Evolutionary conservation across 768 basidiomycete species (phyloP), one percentile per base, ranked within the genome.

Genomic region (Cubamyces sp.): DNA sequence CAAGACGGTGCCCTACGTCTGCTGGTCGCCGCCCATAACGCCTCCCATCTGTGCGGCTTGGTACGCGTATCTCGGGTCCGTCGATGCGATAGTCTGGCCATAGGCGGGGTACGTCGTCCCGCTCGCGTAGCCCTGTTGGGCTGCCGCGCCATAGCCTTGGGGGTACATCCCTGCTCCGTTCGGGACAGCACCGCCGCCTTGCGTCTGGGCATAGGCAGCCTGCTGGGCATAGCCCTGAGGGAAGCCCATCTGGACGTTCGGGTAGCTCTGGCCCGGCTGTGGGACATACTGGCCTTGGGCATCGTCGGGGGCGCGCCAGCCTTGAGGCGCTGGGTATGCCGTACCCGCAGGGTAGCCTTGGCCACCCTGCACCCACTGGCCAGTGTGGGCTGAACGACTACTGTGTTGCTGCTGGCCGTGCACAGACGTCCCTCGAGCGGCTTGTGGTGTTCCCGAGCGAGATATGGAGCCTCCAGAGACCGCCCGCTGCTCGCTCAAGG

Each of bases 401-500:
- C 47, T 48, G 7, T n/a, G 9, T 12, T 53, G 48, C 19, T 43
- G 54, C 41, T 58, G 52, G 15, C n/a, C 16, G 5, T 56, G 62
- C 3, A 4, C 57, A 5, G 55, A 12, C 6, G 39, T 26, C 21
- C 54, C 48, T 7, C 43, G 51, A 12, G 37, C 46, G 19, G 40
- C 45, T 19, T 57, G 54, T 7, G 60, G 60, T 6, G 60, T 62
- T 1, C 57, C 54, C 37, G 62, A 52, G 11, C 57, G 52, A 40
- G 64, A 62, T 41, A 54, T 61, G 16, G 64, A 54, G 9, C 56
- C 64, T 9, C 57, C 56, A 5, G 60, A n/a, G 28, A 25, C 25
- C 11, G 63, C 50, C 47, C 67, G 60, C 34, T 79, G 75, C 19
- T 76, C 74, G 42, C 71, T 71, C 45, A 81, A 77, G 1, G 81